Conservation (phyloP, 352 stramenopile species). For the Aphanomyces stellatus region DNA sequence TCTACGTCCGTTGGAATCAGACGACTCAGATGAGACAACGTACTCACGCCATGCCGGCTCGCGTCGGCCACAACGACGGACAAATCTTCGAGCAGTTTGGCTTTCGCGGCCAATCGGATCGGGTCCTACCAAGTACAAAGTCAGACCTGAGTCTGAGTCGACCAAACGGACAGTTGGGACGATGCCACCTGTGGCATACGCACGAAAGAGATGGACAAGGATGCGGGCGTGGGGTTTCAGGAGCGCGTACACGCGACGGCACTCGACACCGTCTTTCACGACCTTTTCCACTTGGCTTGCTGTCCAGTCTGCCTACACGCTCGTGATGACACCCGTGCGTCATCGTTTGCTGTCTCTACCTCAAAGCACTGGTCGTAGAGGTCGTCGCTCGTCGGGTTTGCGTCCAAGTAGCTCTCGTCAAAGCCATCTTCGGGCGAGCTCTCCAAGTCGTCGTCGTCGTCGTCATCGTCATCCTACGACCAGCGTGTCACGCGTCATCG, state of each 20-base stretch:
- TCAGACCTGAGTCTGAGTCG: neutral
- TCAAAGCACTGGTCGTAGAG: constrained; percentile 45
- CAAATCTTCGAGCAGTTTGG: constrained; percentile 50
- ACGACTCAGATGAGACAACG: neutral
- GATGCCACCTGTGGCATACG: constrained; percentile 27
- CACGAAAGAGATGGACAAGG: constrained; percentile 54
- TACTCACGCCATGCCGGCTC: constrained; percentile 34
- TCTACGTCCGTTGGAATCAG: neutral
- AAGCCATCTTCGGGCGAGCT: neutral
- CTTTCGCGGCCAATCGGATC: constrained; percentile 37
- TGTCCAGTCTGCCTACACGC: constrained; percentile 31
- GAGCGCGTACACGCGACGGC: constrained; percentile 38
- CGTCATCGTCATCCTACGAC: neutral
- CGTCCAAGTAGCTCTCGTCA: neutral
- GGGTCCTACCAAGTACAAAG: too few relatives aligned
- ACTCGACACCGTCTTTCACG: constrained; percentile 57
- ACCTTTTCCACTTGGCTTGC: constrained; percentile 39
- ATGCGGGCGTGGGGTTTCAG: constrained; percentile 44
- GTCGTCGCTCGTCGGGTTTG: neutral
- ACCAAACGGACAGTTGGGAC: neutral
- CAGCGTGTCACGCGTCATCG: neutral
- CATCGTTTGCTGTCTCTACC: neutral
- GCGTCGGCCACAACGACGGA: constrained; percentile 45
- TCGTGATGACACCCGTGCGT: neutral
- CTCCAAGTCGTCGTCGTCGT: neutral